Base-by-base conservation (phyloP, 495 filamentous ascomycete genomes). In the Xylaria grammica region DNA sequence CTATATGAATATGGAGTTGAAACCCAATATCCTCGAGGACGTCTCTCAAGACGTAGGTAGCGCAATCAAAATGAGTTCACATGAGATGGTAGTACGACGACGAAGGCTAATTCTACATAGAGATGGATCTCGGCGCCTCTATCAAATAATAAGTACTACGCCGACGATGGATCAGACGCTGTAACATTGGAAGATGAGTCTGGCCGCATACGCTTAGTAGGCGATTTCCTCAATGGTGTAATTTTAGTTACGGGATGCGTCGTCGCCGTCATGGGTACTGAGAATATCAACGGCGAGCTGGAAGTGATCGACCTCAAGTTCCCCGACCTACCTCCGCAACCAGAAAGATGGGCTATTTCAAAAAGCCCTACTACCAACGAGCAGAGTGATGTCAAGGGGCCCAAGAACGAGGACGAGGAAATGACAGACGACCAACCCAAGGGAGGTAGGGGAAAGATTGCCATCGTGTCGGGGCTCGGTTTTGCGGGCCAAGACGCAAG, bases 11-110 rank as follows among this genome's bases (percentile, higher is more conserved):
- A 92, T 98, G 92, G 89, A 91, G 17, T 74, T 97, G 69, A 99
- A 99, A 75, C 96, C 96, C 0, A 97, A 97, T 71, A 93, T 99
- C 78, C 80, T 99, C 34, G 94, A 97, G 26, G 96, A 99, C 68
- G 87, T 99, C 32, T 89, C 90, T 5, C 96, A 96, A 77, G 93
- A 98, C 74, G 92, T 93, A 75, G 63, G 88, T 82, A 17, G 3
- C 19, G 42, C n/a, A 27, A 19, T 1, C n/a, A n/a, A 15, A 26
- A 13, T 22, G 13, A 42, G 32, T 27, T 15, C 13, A 17, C n/a
- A 7, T 42, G 6, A 4, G 20, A 26, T 20, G 29, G 5, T 4
- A 7, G 8, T 20, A n/a, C 24, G 34, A 2, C 53, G 5, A 24
- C 8, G 3, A 5, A 10, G 17, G n/a, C 49, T 65, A n/a, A 68